Conservation (phyloP, 2,329 filamentous ascomycete genomes). For the Tolypocladium ophioglossoides region DNA sequence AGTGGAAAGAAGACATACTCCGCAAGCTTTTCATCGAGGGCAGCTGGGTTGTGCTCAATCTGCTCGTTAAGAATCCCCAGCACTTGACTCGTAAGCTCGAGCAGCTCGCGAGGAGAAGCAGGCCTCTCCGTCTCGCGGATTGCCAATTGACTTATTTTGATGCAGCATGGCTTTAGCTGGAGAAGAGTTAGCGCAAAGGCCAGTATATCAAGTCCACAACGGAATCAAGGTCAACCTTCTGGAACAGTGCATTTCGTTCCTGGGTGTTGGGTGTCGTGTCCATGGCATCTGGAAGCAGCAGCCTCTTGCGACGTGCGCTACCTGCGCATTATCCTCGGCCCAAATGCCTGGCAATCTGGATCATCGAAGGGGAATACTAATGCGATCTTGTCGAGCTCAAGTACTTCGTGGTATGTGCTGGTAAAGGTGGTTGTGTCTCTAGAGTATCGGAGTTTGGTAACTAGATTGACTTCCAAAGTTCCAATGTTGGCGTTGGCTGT, state of each 20-base stretch:
- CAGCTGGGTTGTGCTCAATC: conserved; percentile 29
- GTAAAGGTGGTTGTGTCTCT: not conserved
- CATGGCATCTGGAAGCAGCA: conserved; percentile 7
- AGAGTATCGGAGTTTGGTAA: not conserved
- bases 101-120: conserved; percentile 31
- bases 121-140: conserved; percentile 35
- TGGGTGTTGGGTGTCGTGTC: conserved; percentile 2
- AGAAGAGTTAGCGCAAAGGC: conserved; percentile 1
- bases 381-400: not conserved
- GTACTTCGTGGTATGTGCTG: not conserved
- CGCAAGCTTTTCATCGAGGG: conserved; percentile 70
- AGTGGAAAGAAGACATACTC: conserved; percentile 95
- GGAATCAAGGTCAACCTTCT: conserved; percentile 18
- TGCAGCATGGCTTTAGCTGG: conserved; percentile 53
- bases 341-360: not conserved
- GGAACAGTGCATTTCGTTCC: conserved; percentile 25
- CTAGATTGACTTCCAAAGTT: not conserved
- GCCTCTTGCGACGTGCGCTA: not conserved
- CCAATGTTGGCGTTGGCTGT: not conserved
- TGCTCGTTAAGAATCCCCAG: conserved; percentile 34
- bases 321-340: not conserved
- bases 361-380: not conserved
- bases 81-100: conserved; percentile 33
- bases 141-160: conserved; percentile 47
- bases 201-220: no score